Conservation (phyloP, 345 rosid species). For the Eucalyptus grandis region DNA sequence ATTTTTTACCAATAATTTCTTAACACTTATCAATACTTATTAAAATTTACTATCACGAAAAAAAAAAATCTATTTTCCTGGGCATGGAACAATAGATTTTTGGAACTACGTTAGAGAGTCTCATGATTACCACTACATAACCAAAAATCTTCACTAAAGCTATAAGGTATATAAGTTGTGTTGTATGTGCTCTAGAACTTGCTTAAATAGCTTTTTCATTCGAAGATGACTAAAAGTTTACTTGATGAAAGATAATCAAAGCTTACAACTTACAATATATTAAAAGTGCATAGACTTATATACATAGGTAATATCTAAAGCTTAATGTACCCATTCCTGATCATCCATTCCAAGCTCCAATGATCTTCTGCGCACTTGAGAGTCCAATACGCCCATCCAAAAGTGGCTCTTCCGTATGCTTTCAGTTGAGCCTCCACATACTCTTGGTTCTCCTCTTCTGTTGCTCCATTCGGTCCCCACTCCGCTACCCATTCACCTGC, state of each 20-base stretch:
- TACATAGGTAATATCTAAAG: neutral
- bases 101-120: neutral
- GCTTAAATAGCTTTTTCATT: neutral
- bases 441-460: slow-evolving; percentile 29
- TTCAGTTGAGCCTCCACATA: slow-evolving; percentile 29
- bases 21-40: neutral
- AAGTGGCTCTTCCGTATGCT: slow-evolving; percentile 37
- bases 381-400: slow-evolving; percentile 68
- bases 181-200: neutral
- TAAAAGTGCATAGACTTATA: neutral
- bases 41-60: neutral
- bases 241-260: neutral
- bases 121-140: neutral
- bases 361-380: slow-evolving; percentile 25
- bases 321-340: slow-evolving; percentile 32
- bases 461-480: slow-evolving; percentile 37
- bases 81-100: neutral
- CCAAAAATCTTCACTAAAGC: neutral
- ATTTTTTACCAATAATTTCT: neutral
- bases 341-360: slow-evolving; percentile 61
- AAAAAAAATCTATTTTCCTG: neutral
- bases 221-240: neutral
- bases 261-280: neutral
- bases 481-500: slow-evolving; percentile 63
- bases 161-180: neutral